Conservation (phyloP, 164 flowering plant species). For the Vitis cinerea region DNA sequence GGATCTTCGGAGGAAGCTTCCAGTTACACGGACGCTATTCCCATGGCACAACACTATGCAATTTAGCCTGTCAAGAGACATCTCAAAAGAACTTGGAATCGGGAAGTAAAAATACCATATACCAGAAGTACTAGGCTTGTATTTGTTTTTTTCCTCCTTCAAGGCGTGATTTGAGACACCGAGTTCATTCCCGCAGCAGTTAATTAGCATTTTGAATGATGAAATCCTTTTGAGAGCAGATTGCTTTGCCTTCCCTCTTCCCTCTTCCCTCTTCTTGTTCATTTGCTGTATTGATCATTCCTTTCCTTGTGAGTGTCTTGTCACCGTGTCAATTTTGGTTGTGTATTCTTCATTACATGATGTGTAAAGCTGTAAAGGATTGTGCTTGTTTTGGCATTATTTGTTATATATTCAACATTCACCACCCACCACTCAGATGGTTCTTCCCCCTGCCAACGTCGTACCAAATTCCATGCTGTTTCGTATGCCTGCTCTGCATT, state of each 20-base stretch:
- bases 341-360: neutral
- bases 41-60: slow-evolving; percentile 94
- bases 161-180: neutral
- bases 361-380: neutral
- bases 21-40: slow-evolving; percentile 90
- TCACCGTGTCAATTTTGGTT: neutral
- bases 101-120: slow-evolving; percentile 41
- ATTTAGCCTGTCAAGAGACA: slow-evolving; percentile 76
- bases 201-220: neutral
- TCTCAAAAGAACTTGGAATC: slow-evolving; percentile 73
- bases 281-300: neutral
- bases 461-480: no score
- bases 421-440: no score
- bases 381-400: no score
- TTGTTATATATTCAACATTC: neutral
- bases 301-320: neutral
- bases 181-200: neutral
- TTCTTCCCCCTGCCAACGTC: no score
- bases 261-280: neutral
- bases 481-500: no score
- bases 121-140: neutral
- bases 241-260: neutral
- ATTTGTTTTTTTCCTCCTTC: no score
- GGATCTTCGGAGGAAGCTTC: slow-evolving; percentile 97
- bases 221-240: neutral